Base-by-base conservation (phyloP, 2,329 filamentous ascomycete genomes). In the Fusarium agapanthi region DNA sequence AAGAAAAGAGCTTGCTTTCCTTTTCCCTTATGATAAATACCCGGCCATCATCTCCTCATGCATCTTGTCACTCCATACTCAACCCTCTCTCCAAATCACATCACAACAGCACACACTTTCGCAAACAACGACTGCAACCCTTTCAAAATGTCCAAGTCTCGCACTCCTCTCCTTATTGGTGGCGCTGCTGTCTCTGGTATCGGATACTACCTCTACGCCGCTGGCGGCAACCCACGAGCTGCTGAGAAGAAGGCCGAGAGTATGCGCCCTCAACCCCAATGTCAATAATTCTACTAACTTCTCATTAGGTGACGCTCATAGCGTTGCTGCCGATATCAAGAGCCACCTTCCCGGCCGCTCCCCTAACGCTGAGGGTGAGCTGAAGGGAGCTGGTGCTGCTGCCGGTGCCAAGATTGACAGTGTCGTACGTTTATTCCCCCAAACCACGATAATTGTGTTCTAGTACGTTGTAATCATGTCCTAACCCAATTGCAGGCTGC, bases 181-280 rank as follows among this genome's bases (percentile, higher is more conserved):
- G 83, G 90, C 75, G 88, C 86, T 67, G 90, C 89, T 73, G 91
- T 88, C 37, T 89, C 89, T 77, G 92, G 90, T 73, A 85, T 91
- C 65, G 94, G 93, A 47, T 98, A 97, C 88, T 98, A 98, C 86
- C 88, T 98, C 71, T 99, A 97, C 87, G 87, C 84, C 57, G 92
- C 95, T 22, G 95, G 95, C 69, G 95, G 95, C 65, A 89, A 90
- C 81, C 88, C 94, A 57, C 93, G 92, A 83, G 90, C 88, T 55
- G 95, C 95, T n/a, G 90, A 95, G 88, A 93, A 95, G 87, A 87
- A 96, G 82, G 88, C 93, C 75, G 93, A 97, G 86, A 89, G 95
- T 97, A 85, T 50, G 90, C 71, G 22, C 57, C 40, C 30, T 28
- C 50, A 45, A 26, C 37, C 20, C 7, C n/a, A 40, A 37, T 37